A percentile compares a stretch with the other conserved stretches of the same genome.
phyloP scores from a whole-genome alignment of 441 rosid species.

The Arabidopsis lyrata region DNA sequence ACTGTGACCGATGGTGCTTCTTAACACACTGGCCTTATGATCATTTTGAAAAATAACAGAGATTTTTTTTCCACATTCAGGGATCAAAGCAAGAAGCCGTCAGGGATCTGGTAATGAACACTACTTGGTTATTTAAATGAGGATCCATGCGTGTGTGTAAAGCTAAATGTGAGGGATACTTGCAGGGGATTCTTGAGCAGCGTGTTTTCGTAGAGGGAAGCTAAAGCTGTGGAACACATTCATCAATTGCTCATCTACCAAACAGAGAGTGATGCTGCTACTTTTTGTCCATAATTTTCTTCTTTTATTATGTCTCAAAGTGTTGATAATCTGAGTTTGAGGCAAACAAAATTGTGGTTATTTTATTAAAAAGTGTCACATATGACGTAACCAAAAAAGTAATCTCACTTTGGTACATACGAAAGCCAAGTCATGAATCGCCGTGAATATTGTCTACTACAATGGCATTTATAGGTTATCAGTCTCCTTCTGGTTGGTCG shows the following conservation, averaged over 20 bases:
- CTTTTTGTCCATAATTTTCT: background rate
- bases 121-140: background rate
- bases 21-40: background rate
- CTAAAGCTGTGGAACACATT: background rate
- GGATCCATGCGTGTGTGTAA: background rate
- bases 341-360: background rate
- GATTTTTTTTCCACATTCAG: slow-evolving; percentile 48
- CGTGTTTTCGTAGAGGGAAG: slow-evolving; percentile 42
- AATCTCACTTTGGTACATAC: background rate
- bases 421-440: background rate
- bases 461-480: background rate
- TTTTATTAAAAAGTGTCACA: background rate
- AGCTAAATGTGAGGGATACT: slow-evolving; percentile 15
- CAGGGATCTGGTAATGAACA: slow-evolving; percentile 79
- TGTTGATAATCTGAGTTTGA: slow-evolving; percentile 17
- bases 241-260: background rate
- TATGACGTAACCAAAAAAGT: background rate
- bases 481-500: background rate
- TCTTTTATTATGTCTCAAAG: slow-evolving; percentile 10
- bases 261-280: slow-evolving; percentile 11
- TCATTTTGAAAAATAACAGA: slow-evolving; percentile 2
- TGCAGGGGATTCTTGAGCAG: slow-evolving; percentile 78
- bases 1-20: background rate
- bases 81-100: slow-evolving; percentile 64
- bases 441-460: background rate